Base-by-base conservation (phyloP, 768 basidiomycete genomes). In the Leccinum disarticulatum region DNA sequence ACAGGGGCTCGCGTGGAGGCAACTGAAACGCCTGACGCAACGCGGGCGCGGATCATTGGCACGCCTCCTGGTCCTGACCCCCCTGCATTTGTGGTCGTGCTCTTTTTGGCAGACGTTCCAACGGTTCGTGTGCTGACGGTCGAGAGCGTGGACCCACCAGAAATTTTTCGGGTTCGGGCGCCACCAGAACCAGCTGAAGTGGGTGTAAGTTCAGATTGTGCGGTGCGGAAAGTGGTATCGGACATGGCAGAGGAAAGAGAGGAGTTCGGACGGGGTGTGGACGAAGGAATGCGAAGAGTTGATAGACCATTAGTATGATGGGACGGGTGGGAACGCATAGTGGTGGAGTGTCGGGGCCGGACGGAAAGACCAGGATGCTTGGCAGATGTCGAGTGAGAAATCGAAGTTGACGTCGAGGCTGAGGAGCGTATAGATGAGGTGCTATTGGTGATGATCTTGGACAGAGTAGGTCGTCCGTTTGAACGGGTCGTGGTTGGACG, bases 221-320 rank as follows among this genome's bases (percentile, higher is more conserved):
- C 72, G 1, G 73, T 73, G 25, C 68, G 70, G 61, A 74, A 73
- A 0, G 73, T 74, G 7, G 64, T 56, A 2, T 73, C 73, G 2
- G 72, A 75, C 8, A 53, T 67, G 13, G 74, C 71, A 0, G 71
- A 73, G 11, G 73, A 72, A 15, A 73, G 53, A n/a, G 53, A 64
- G 4, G 74, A 70, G 19, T 22, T 62, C 6, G 73, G 74, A 22
- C 73, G 73, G 2, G 63, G 57, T 5, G 31, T 27, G 4, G 68
- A 22, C 3, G 74, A 59, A n/a, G 72, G 73, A 49, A 75, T 73
- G 1, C 72, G 72, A 5, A 73, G 65, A 11, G 60, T 73, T 17
- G 71, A 70, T 14, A 67, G 48, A 8, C 71, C 70, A 11, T 71
- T 69, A 0, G 49, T 58, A 47, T 68, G 63, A 48, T 63, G 64